Base-by-base conservation (phyloP, 179 eudicot genomes). In the Pouteria campechiana region DNA sequence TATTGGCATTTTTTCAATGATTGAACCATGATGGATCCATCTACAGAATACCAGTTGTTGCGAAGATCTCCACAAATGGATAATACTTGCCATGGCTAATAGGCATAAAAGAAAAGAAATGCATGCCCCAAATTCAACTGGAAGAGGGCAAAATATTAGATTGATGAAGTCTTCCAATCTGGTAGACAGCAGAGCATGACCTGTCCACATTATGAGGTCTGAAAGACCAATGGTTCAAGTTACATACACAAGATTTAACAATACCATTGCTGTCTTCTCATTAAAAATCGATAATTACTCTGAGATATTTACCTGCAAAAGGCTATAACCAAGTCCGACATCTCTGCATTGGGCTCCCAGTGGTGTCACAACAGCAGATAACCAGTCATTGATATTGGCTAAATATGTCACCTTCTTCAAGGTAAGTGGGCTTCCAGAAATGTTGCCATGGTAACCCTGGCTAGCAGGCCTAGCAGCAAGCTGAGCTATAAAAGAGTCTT, bases 311-410 rank as follows among this genome's bases (percentile, higher is more conserved):
- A 84, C 92, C 82, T 78, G 67, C 48, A 42, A 55, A 49, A 72
- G 48, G 55, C 52, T 55, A 20, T 53, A 41, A 32, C 57, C 53
- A 37, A 58, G 31, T 27, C 63, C 79, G 61, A 81, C 58, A 55
- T 90, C 98, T 55, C 53, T 62, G 55, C 94, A 82, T 45, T 53
- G 74, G 57, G 87, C 96, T 30, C 98, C 98, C 54, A 86, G 50
- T 20, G 96, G 98, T 44, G 72, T 54, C 17, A 79, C 83, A 51
- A 66, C 58, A 32, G 75, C 54, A 36, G 94, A 74, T 23, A 75
- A 67, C 98, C 94, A 79, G 42, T 90, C 87, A 41, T 64, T 67
- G 29, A 90, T 39, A 56, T 73, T 73, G 44, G 96, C 84, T 21
- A 57, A 63, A 69, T 90, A 90, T 22, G 76, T 57, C 37, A 90